Evolutionary conservation across 768 basidiomycete species (phyloP), one percentile per base, ranked within the genome.

Genomic region (Pisolithus marmoratus): DNA sequence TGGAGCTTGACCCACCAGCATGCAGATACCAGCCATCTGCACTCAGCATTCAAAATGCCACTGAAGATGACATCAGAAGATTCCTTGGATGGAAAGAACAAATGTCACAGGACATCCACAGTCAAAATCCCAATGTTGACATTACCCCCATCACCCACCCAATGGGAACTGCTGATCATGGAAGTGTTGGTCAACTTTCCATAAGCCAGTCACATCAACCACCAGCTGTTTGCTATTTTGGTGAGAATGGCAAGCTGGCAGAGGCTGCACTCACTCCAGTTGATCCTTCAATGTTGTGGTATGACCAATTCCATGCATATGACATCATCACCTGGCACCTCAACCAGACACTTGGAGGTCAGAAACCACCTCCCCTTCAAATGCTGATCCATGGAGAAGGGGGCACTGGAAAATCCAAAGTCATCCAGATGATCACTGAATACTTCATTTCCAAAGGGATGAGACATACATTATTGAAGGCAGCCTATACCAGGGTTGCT

Each of bases 311-410:
- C 40, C 5, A 22, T 20, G 40, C 40, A 11, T 42, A 42, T 50
- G 63, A 70, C 46, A 73, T 77, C 5, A 54, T 78, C 0, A 56
- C 52, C 7, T 48, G 55, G 15, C 72, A 72, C 27, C 22, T 74
- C 0, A 26, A 49, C 4, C 23, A 61, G 12, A 60, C 60, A 17
- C 38, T 67, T 2, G 15, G 31, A 15, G 61, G 64, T 9, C 8
- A 50, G 8, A 20, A 51, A 1, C 61, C 52, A n/a, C 27, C 42
- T 9, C 73, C 69, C 42, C 56, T 79, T 2, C 54, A 63, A 0
- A 75, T 77, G 74, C 34, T 70, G 0, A 53, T 78, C 0, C 55
- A 62, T 0, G 77, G 77, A 0, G 65, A 72, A 46, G 76, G 75
- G 0, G 76, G 77, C 0, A 73, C 71, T 0, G 75, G 78, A 0